Base-by-base conservation (phyloP, 2,329 filamentous ascomycete species). In the Stemphylium vesicarium region DNA sequence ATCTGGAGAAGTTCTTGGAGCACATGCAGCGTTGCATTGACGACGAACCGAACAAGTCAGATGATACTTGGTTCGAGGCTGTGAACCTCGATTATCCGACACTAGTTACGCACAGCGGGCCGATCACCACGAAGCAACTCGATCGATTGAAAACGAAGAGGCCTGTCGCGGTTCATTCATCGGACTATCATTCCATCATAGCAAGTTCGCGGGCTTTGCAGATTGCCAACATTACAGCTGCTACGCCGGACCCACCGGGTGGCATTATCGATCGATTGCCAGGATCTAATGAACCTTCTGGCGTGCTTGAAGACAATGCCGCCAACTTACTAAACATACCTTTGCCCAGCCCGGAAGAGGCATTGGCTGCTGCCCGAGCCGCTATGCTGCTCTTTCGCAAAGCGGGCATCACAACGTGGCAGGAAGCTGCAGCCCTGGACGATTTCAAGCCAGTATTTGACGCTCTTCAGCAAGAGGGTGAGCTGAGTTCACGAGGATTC, bases 81-180 rank as follows among this genome's bases (percentile, higher is more conserved):
- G 48, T 51, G 31, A 51, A 51, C 15, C n/a, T 51, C 22, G 48
- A 51, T 39, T 51, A 51, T 16, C 40, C 48, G 11, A 51, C 26
- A 38, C 48, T 51, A 13, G 20, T 36, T 2, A 36, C 33, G 12
- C 48, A 31, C 16, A 51, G 40, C 5, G 48, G 48, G 7, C 1
- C 8, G 2, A 13, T 33, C 26, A 18, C 29, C 24, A 43, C 29
- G 7, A 43, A 24, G 1, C 15, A 16, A 11, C 26, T 43, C 41
- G 41, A 43, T 43, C n/a, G 1, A 13, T 29, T 43, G 1, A 43
- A 32, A 18, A 43, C 41, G 11, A 43, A 43, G 1, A 29, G 41
- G 1, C 41, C 41, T 0, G 26, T 43, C 16, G 24, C 29, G 1
- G 24, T 51, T 31, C 39, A 39, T 9, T 43, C 48, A 0, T 43